Conservation (phyloP, 2,329 filamentous ascomycete species). For the Xylariaceae sp. region DNA sequence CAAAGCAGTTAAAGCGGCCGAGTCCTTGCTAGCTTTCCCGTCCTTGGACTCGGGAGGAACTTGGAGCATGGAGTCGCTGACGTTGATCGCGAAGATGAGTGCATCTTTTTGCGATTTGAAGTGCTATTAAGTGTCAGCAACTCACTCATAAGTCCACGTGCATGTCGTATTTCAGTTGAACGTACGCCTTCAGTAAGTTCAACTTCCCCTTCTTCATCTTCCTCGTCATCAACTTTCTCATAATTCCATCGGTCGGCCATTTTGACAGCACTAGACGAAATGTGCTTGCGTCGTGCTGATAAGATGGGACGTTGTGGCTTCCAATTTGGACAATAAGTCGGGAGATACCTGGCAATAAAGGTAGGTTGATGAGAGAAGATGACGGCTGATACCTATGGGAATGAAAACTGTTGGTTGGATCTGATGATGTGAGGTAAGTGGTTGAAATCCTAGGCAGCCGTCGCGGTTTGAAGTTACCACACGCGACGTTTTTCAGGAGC, state of each 20-base stretch:
- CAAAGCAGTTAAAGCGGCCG: constrained; percentile 73
- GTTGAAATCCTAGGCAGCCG: constrained; percentile 24
- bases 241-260: constrained; percentile 36
- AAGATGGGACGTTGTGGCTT: background rate
- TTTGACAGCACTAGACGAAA: background rate
- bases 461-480: constrained; percentile 17
- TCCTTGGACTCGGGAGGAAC: constrained; percentile 57
- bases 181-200: constrained; percentile 59
- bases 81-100: constrained; percentile 92
- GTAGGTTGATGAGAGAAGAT: too few species aligned
- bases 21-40: constrained; percentile 74
- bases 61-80: constrained; percentile 81
- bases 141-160: background rate
- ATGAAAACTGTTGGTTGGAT: background rate
- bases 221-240: constrained; percentile 57
- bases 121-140: constrained; percentile 46
- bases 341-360: background rate
- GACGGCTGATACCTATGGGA: background rate
- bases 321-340: too few species aligned
- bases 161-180: background rate
- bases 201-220: constrained; percentile 63
- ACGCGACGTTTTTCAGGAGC: constrained; percentile 17
- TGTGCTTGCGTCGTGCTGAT: background rate
- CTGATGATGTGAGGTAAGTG: background rate
- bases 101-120: constrained; percentile 95